These are phyloP conservation scores for Saksenaea vasiformis DNA, from an alignment of 371 early-diverging fungal species.

Conservation along the genomic window DNA sequence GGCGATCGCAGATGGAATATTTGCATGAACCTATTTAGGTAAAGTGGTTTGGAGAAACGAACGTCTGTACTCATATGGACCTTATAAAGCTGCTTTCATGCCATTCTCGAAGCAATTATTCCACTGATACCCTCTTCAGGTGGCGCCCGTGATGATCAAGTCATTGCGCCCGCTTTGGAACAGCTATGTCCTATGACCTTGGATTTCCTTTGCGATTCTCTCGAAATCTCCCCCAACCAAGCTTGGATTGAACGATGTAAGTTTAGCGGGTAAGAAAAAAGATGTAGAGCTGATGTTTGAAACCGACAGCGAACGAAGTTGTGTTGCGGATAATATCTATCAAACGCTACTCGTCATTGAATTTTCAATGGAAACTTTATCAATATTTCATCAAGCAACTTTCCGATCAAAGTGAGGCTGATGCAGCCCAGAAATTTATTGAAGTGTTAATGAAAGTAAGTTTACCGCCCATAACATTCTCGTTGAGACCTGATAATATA, in stretches of 20 bases:
- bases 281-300: not conserved
- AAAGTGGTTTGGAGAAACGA: not conserved
- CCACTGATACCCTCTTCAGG: constrained; percentile 15
- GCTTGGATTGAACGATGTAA: constrained; percentile 33
- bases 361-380: constrained; percentile 30
- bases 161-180: constrained; percentile 16
- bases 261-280: not conserved
- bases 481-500: not conserved
- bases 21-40: constrained; percentile 30
- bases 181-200: constrained; percentile 24
- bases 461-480: not conserved
- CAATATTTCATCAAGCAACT: constrained; percentile 11
- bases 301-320: constrained; percentile 15
- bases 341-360: not conserved
- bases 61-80: not conserved
- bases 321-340: constrained; percentile 9
- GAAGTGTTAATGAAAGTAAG: constrained; percentile 28
- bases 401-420: not conserved
- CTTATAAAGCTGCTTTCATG: constrained; percentile 21
- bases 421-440: constrained; percentile 8
- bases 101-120: constrained; percentile 20
- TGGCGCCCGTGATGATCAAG: constrained; percentile 1
- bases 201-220: constrained; percentile 18
- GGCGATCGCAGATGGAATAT: constrained; percentile 18
- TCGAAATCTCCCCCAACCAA: constrained; percentile 5